Evolutionary conservation across 164 flowering plant genomes (phyloP).

Genomic region (Echeveria elegans): DNA sequence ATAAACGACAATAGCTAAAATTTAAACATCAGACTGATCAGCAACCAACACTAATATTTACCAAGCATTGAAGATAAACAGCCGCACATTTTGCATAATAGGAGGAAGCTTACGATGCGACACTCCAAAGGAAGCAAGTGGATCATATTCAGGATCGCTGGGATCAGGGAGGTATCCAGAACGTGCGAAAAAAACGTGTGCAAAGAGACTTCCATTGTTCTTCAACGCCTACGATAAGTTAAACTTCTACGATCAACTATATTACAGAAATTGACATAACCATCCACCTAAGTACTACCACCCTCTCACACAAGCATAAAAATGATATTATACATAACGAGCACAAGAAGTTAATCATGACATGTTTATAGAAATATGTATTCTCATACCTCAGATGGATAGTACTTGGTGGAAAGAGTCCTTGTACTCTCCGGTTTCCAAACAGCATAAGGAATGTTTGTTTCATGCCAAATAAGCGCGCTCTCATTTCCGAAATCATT

Average conservation of each 20-base stretch:
- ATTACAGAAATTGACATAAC: not conserved
- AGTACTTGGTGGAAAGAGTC: conserved; percentile 45
- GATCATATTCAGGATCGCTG: conserved; percentile 86
- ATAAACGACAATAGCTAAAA: conserved; percentile 65
- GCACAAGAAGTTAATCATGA: not conserved
- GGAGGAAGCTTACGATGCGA: conserved; percentile 44
- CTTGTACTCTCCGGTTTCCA: conserved; percentile 74
- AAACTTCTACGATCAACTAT: not conserved
- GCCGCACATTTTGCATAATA: not conserved
- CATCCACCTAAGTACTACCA: too few species aligned
- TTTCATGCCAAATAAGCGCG: conserved; percentile 89
- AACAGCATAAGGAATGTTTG: conserved; percentile 81
- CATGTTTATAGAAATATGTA: not conserved
- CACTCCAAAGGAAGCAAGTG: conserved; percentile 61
- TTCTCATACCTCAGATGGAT: conserved; percentile 68
- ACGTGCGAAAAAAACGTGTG: conserved; percentile 86
- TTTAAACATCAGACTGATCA: conserved; percentile 6
- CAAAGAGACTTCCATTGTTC: conserved; percentile 80
- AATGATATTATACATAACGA: not conserved
- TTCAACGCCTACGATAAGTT: conserved; percentile 49
- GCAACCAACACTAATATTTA: not conserved
- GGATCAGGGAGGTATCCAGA: conserved; percentile 90
- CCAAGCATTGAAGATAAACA: not conserved
- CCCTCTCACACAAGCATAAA: not conserved
- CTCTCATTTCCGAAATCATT: conserved; percentile 71